Conservation (phyloP, 306 rosid genomes). For the Fragaria nilgerrensis region DNA sequence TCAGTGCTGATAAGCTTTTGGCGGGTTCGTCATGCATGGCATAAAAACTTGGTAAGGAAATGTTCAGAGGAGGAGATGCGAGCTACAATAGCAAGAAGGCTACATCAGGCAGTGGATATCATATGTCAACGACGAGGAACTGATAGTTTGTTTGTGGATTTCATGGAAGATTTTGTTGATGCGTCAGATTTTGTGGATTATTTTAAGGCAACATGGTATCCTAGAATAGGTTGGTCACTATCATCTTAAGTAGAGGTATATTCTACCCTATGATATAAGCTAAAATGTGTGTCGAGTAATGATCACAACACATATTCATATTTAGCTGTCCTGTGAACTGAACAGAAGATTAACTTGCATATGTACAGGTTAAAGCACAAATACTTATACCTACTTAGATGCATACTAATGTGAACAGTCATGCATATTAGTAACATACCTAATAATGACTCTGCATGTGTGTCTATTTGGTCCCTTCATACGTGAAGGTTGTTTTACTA, state of each 20-base stretch:
- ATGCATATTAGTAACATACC: not conserved
- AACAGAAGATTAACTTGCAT: constrained; percentile 1
- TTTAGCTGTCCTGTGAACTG: not conserved
- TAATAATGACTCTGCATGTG: not conserved
- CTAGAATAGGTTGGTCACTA: constrained; percentile 64
- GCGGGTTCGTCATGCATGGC: constrained; percentile 84
- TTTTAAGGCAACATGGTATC: constrained; percentile 84
- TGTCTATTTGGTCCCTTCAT: not conserved
- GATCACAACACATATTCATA: not conserved
- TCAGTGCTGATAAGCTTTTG: constrained; percentile 72
- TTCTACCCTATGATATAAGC: not conserved
- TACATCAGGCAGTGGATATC: constrained; percentile 58
- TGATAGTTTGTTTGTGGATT: constrained; percentile 56
- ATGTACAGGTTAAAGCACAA: not conserved
- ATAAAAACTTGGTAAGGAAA: constrained; percentile 67
- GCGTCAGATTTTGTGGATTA: constrained; percentile 73
- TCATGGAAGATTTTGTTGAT: constrained; percentile 67
- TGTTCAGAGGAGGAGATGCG: constrained; percentile 51
- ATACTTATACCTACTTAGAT: not conserved
- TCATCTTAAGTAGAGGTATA: constrained; percentile 26
- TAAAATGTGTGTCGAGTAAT: not conserved
- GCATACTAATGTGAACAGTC: not conserved
- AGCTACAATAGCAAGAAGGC: constrained; percentile 57
- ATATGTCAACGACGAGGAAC: constrained; percentile 55
- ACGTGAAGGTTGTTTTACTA: not conserved